Conservation (phyloP, 257 asterid species). For the Thymus quinquecostatus region DNA sequence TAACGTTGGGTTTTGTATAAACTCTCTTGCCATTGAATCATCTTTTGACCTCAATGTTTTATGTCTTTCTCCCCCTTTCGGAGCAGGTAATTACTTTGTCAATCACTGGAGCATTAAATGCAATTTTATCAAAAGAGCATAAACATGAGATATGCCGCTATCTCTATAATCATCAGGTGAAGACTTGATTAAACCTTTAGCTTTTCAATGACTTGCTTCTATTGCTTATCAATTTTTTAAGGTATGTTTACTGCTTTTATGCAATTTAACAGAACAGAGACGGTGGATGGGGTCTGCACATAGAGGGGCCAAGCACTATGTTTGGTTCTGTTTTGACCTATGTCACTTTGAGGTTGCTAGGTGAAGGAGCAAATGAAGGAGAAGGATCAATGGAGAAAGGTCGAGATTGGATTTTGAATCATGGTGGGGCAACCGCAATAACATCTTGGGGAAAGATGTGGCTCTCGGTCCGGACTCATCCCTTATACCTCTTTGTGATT, state of each 20-base stretch:
- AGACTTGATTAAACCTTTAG: slow-evolving; percentile 6
- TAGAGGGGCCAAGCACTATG: slow-evolving; percentile 99
- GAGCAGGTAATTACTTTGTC: slow-evolving; percentile 77
- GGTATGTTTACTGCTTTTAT: slow-evolving; percentile 26
- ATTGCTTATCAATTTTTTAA: slow-evolving; percentile 18
- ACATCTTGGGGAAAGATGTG: slow-evolving; percentile 99
- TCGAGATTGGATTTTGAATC: slow-evolving; percentile 85
- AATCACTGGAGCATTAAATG: slow-evolving; percentile 87
- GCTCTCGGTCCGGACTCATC: slow-evolving; percentile 78
- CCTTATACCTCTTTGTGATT: slow-evolving; percentile 24
- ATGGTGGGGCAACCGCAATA: slow-evolving; percentile 92
- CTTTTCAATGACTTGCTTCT: slow-evolving; percentile 12
- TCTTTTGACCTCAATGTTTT: slow-evolving; percentile 6
- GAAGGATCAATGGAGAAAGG: slow-evolving; percentile 97
- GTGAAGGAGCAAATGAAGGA: slow-evolving; percentile 92
- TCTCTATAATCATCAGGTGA: slow-evolving; percentile 96
- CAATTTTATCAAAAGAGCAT: slow-evolving; percentile 80
- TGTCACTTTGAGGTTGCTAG: slow-evolving; percentile 92
- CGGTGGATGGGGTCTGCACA: slow-evolving; percentile 99
- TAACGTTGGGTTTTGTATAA: not conserved
- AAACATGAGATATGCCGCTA: slow-evolving; percentile 90
- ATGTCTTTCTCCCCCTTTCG: slow-evolving; percentile 16
- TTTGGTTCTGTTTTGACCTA: slow-evolving; percentile 92
- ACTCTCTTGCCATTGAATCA: not conserved
- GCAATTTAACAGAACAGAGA: slow-evolving; percentile 58